phyloP scores from a whole-genome alignment of 2,329 filamentous ascomycete species.

The Fonsecaea pedrosoi region DNA sequence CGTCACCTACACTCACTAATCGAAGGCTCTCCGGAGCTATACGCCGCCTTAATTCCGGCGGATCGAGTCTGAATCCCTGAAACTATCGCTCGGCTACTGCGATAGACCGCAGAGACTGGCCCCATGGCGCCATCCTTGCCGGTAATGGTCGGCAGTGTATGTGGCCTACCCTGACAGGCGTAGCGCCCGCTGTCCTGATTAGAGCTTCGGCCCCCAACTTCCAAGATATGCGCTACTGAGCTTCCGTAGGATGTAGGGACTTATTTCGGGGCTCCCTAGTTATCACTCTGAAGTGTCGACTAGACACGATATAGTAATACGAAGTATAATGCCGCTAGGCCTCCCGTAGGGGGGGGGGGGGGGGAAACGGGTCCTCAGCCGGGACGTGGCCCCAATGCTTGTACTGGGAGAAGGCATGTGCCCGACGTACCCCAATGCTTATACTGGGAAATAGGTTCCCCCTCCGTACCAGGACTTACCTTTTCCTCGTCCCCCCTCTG shows the following conservation, averaged over 20 bases:
- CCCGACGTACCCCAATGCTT: no score
- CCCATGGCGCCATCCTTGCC: no score
- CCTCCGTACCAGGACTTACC: no score
- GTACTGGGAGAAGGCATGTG: conserved; percentile 1
- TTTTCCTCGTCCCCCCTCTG: no score
- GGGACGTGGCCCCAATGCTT: conserved; percentile 12
- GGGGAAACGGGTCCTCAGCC: conserved; percentile 11
- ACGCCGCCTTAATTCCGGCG: no score
- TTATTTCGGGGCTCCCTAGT: not conserved
- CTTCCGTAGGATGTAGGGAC: not conserved
- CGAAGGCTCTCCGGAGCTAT: no score
- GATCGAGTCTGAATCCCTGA: no score
- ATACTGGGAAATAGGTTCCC: no score
- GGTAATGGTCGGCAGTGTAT: conserved; percentile 7
- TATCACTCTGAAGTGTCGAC: conserved; percentile 7
- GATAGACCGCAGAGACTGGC: no score
- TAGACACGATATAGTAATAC: conserved; percentile 9
- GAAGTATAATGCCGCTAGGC: conserved; percentile 2
- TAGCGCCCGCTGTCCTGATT: conserved; percentile 9
- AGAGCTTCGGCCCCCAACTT: conserved; percentile 10
- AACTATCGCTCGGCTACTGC: no score
- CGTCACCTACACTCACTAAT: no score
- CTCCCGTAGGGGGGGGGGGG: not conserved
- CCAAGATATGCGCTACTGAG: conserved; percentile 6
- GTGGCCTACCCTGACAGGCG: conserved; percentile 10